phyloP scores from a whole-genome alignment of 2,329 filamentous ascomycete species.

The Achaetomium macrosporum region DNA sequence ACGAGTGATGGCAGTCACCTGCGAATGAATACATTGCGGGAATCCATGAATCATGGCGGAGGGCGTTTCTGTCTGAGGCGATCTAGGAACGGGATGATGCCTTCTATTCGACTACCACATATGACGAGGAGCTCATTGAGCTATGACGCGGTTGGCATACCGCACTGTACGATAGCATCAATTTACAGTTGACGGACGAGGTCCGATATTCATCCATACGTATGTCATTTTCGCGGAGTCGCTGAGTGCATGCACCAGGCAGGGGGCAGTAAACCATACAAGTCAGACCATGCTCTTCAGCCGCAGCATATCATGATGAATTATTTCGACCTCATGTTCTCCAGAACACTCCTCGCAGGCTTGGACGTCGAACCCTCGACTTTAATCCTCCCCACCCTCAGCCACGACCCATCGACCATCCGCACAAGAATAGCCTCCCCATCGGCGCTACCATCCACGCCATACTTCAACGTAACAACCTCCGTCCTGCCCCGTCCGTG shows the following conservation, averaged over 20 bases:
- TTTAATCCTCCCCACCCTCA: conserved; percentile 30
- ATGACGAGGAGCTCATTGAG: conserved; percentile 13
- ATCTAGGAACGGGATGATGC: conserved; percentile 13
- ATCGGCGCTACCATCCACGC: not conserved
- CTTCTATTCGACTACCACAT: conserved; percentile 24
- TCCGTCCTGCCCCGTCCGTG: not conserved
- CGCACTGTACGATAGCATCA: conserved; percentile 19
- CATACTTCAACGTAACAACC: conserved; percentile 13
- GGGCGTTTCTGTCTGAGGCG: conserved; percentile 13
- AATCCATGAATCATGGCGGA: conserved; percentile 22
- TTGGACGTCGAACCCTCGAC: conserved; percentile 32
- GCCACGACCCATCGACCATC: conserved; percentile 11
- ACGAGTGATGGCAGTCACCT: conserved; percentile 19
- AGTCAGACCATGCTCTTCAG: too few species aligned
- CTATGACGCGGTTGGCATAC: conserved; percentile 14
- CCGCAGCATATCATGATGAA: too few species aligned
- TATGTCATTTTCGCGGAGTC: too few species aligned
- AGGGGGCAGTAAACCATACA: too few species aligned
- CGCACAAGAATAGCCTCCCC: conserved; percentile 4
- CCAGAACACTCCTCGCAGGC: conserved; percentile 26
- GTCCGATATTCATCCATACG: not conserved
- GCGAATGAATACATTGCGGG: conserved; percentile 17
- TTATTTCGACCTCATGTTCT: not conserved
- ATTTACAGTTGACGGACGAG: conserved; percentile 2
- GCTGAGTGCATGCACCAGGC: too few species aligned